A percentile compares a stretch with the other conserved stretches of the same genome.
These are phyloP conservation scores for Daldinia grandis DNA, from an alignment of 495 filamentous ascomycete species.

Conservation along the genomic window DNA sequence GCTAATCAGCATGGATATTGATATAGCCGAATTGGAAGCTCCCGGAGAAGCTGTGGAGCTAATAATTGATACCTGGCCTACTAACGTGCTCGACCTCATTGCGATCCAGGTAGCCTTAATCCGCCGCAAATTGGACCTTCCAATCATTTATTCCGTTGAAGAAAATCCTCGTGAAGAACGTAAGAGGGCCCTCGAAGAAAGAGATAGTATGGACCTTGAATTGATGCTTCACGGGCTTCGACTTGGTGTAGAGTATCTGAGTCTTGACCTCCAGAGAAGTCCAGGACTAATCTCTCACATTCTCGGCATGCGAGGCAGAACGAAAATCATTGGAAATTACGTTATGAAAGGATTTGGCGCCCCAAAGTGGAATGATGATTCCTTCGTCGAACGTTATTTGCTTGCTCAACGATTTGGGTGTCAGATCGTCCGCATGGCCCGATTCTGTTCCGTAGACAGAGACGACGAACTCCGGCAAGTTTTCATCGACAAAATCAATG, in stretches of 20 bases:
- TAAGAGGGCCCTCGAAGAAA: conserved; percentile 44
- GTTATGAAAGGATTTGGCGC: conserved; percentile 59
- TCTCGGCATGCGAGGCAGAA: conserved; percentile 66
- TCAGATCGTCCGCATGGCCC: conserved; percentile 73
- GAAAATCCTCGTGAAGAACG: conserved; percentile 59
- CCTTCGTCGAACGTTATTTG: conserved; percentile 63
- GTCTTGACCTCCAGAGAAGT: conserved; percentile 68
- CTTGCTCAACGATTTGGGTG: conserved; percentile 70
- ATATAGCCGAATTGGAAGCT: conserved; percentile 71
- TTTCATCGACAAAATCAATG: conserved; percentile 60
- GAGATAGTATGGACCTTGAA: conserved; percentile 64
- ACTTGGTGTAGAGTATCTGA: conserved; percentile 77
- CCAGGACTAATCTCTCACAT: conserved; percentile 61
- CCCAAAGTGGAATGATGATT: conserved; percentile 69
- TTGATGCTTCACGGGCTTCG: conserved; percentile 74
- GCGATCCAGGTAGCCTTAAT: conserved; percentile 66
- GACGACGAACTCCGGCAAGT: conserved; percentile 65
- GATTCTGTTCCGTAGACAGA: conserved; percentile 65
- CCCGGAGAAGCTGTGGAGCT: conserved; percentile 77
- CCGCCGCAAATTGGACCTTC: conserved; percentile 69
- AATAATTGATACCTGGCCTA: conserved; percentile 69
- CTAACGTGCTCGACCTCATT: conserved; percentile 59
- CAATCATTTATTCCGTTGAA: conserved; percentile 75
- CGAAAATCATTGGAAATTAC: conserved; percentile 78
- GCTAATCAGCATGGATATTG: conserved; percentile 60